Conservation (phyloP, 192 early-diverging fungal genomes). For the Backusella australiensis region DNA sequence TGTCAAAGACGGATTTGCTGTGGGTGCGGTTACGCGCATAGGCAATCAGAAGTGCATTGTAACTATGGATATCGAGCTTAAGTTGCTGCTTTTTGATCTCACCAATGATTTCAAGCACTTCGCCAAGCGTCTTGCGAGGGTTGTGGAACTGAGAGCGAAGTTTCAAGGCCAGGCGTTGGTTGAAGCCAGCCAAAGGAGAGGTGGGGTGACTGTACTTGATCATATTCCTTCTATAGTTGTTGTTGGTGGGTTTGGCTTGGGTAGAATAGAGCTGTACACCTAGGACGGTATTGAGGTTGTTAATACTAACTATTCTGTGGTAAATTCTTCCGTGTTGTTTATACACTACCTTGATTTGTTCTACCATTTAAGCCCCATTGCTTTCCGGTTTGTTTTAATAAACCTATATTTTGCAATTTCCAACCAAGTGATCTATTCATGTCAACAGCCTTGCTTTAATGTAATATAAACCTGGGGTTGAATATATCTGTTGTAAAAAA, state of each 20-base stretch:
- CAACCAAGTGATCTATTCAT: slow-evolving; percentile 5
- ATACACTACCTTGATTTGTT: neutral
- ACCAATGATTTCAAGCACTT: slow-evolving; percentile 12
- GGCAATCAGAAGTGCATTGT: slow-evolving; percentile 36
- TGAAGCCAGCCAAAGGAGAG: slow-evolving; percentile 2
- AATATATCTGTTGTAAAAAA: neutral
- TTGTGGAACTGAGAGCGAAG: neutral
- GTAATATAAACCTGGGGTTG: slow-evolving; percentile 5
- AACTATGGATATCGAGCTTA: slow-evolving; percentile 40
- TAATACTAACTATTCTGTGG: neutral
- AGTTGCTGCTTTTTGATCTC: slow-evolving; percentile 36
- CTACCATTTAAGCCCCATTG: neutral
- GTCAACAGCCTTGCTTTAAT: neutral
- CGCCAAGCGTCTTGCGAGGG: neutral
- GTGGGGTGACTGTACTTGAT: slow-evolving; percentile 11
- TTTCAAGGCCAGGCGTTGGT: neutral
- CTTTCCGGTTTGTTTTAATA: neutral
- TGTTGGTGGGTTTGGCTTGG: neutral
- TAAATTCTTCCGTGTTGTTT: neutral
- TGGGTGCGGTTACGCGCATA: slow-evolving; percentile 28
- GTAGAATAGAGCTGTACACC: neutral
- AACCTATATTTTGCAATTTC: neutral
- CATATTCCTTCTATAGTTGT: neutral
- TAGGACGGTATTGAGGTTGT: neutral
- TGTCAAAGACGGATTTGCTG: slow-evolving; percentile 12